Conservation (phyloP, 148 eudicot genomes). For the Oxyria digyna region DNA sequence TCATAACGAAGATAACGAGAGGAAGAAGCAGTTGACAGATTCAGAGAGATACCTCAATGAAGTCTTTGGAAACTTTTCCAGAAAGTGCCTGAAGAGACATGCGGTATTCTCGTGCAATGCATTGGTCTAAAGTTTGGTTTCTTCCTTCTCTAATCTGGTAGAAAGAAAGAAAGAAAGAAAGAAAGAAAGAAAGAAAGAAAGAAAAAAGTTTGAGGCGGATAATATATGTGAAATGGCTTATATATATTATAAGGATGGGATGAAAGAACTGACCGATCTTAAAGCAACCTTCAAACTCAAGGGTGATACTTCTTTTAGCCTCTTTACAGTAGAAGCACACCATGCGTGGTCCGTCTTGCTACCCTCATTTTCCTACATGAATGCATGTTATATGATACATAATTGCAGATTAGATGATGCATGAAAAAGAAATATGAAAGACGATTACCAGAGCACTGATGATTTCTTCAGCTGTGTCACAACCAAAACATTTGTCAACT, state of each 20-base stretch:
- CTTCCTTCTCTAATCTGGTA: conserved; percentile 80
- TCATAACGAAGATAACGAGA: not conserved
- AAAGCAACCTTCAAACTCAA: conserved; percentile 85
- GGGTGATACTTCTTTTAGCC: conserved; percentile 56
- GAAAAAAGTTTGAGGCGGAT: too few species aligned
- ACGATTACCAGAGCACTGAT: conserved; percentile 58
- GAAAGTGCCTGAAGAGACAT: conserved; percentile 73
- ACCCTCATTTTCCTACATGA: conserved; percentile 59
- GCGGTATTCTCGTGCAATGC: conserved; percentile 73
- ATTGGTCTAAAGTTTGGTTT: conserved; percentile 71
- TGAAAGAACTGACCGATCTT: conserved; percentile 53
- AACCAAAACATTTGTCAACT: conserved; percentile 69
- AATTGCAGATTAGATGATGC: not conserved
- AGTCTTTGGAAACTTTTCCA: conserved; percentile 46
- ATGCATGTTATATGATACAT: not conserved
- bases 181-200: too few species aligned
- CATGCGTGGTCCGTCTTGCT: conserved; percentile 56
- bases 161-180: not conserved
- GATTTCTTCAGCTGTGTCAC: conserved; percentile 79
- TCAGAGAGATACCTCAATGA: conserved; percentile 45
- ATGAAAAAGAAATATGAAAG: not conserved
- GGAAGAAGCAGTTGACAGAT: not conserved
- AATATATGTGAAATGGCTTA: too few species aligned
- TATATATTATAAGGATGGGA: too few species aligned
- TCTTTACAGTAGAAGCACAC: conserved; percentile 56